Evolutionary conservation across 768 basidiomycete genomes (phyloP), one percentile per base, ranked within the genome.

Genomic region (Suillus subalutaceus): DNA sequence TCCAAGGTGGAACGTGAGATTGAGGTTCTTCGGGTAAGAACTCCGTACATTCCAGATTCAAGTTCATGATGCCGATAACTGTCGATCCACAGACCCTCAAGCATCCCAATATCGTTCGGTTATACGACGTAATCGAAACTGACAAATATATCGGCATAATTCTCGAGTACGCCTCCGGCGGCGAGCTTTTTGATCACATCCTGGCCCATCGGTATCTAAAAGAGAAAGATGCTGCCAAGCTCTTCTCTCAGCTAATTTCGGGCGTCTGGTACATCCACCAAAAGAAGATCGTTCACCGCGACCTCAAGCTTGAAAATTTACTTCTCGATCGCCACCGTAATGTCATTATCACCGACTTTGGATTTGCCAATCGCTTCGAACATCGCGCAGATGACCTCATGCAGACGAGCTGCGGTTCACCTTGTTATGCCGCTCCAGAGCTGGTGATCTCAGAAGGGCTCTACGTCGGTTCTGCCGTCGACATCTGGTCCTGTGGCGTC

Each of bases 121-220:
- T 99, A 55, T 98, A 97, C 85, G 97, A 99, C 75, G 96, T 99
- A 26, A 97, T 99, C 70, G 96, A 99, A 78, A 99, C 97, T 1
- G 97, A 99, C 83, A 98, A 97, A 79, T 99, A 99, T 80, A 99
- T 99, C 72, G 97, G 97, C 44, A 99, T 99, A 75, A 97, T 99
- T 71, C 88, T 99, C 68, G 97, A 99, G 77, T 99, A 97, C 73
- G 97, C 97, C 43, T 96, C 94, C 1, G 97, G 97, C 63, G 97
- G 97, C 64, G 97, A 99, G 77, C 88, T 99, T 26, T 99, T 99
- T 78, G 97, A 99, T 79, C 94, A 98, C 78, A 99, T 99, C 75
- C 88, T 99, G 62, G 97, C 97, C 23, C 97, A 98, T 76, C 92
- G 95, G 50, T 97, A 97, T 78, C 89, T 99, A 71, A 90, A 92